Evolutionary conservation across 495 filamentous ascomycete species (phyloP).

Genomic region (Aspergillus nanangensis): DNA sequence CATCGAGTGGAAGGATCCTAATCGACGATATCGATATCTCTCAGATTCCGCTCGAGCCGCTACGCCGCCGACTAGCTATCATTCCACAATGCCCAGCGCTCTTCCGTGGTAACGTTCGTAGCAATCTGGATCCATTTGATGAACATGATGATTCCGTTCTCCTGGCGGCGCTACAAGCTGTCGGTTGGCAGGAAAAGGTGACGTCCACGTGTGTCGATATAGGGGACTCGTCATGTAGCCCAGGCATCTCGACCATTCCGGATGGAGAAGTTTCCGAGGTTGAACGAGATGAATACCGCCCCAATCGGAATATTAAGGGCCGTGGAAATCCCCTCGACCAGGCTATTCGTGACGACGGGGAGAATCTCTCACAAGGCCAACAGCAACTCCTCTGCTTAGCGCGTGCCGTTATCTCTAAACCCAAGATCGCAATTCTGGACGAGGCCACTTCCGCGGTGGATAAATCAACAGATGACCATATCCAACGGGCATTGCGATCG

Average conservation of each 20-base stretch:
- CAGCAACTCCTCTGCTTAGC: constrained; percentile 83
- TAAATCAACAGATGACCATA: constrained; percentile 77
- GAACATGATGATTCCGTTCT: constrained; percentile 76
- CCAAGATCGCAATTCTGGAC: constrained; percentile 77
- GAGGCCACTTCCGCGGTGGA: constrained; percentile 90
- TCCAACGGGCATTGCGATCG: constrained; percentile 72
- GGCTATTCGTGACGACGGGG: constrained; percentile 16
- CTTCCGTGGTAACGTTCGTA: constrained; percentile 80
- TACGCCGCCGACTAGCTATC: constrained; percentile 79
- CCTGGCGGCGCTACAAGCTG: constrained; percentile 65
- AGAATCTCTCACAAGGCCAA: constrained; percentile 69
- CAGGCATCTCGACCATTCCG: background rate
- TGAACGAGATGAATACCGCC: background rate
- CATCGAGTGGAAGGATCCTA: constrained; percentile 72
- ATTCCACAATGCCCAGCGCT: constrained; percentile 88
- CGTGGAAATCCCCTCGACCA: constrained; percentile 3
- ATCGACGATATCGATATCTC: constrained; percentile 80
- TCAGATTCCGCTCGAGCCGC: constrained; percentile 67
- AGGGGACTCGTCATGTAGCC: background rate
- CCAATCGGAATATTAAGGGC: background rate
- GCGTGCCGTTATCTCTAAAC: constrained; percentile 71
- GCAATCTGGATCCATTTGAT: constrained; percentile 80
- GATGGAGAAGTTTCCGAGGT: background rate
- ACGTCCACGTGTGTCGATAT: background rate
- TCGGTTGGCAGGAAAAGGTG: constrained; percentile 22